These are phyloP conservation scores for Noccaea bulbosa DNA, from an alignment of 345 rosid genomes.

Conservation along the genomic window DNA sequence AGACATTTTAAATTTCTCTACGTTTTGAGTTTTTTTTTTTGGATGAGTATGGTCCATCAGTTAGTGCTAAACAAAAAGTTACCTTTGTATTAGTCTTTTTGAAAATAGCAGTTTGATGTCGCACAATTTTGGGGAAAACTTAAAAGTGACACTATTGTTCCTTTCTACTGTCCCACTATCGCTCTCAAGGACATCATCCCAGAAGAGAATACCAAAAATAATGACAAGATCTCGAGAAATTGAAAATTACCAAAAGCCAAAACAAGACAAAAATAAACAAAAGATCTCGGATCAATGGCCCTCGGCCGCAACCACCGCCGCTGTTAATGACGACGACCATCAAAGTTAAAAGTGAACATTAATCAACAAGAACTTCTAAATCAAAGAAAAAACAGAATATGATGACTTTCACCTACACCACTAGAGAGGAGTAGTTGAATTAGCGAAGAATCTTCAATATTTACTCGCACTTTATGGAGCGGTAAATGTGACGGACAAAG, in stretches of 20 bases:
- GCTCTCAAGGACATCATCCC: background rate
- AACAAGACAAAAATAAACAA: background rate
- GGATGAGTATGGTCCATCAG: no score
- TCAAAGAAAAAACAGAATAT: background rate
- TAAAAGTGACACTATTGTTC: background rate
- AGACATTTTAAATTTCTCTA: no score
- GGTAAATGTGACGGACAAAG: constrained; percentile 56
- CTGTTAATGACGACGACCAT: background rate
- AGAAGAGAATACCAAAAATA: background rate
- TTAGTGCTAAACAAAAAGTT: no score
- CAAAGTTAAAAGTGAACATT: background rate
- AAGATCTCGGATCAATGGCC: background rate
- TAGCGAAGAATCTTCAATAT: constrained; percentile 1
- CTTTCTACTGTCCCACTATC: background rate
- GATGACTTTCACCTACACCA: constrained; percentile 15
- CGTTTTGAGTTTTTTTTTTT: no score
- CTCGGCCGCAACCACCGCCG: background rate
- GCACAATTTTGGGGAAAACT: background rate
- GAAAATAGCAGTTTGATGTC: background rate
- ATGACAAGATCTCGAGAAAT: background rate
- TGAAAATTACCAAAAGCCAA: background rate
- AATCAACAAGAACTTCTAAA: background rate
- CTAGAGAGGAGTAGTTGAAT: background rate
- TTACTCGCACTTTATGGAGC: constrained; percentile 54
- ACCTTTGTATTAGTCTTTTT: background rate